Conservation (phyloP, 2,329 filamentous ascomycete species). For the Dactylellina parvicollis region DNA sequence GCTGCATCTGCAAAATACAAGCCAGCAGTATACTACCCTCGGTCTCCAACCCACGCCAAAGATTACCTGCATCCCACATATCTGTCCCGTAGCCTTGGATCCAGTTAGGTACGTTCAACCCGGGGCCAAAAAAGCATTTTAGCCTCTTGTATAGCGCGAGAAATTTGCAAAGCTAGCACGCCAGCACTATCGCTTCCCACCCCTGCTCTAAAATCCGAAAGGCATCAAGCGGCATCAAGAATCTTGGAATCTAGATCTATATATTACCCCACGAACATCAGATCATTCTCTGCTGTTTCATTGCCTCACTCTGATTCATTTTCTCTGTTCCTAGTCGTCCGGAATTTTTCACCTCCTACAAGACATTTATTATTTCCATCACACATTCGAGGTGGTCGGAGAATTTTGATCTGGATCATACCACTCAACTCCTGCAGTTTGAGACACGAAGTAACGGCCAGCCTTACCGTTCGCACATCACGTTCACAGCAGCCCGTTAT, state of each 20-base stretch:
- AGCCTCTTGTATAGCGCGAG: constrained; percentile 38
- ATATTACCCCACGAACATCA: constrained; percentile 54
- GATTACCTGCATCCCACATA: constrained; percentile 43
- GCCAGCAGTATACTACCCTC: constrained; percentile 14
- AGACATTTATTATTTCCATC: constrained; percentile 12
- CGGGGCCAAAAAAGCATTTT: constrained; percentile 45
- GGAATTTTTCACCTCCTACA: constrained; percentile 21
- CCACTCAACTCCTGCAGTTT: constrained; percentile 29
- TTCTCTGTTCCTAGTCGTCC: constrained; percentile 29
- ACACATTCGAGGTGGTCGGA: constrained; percentile 9
- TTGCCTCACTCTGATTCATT: constrained; percentile 49
- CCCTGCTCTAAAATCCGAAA: constrained; percentile 46
- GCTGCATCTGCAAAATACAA: constrained; percentile 39
- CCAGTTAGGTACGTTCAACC: constrained; percentile 43
- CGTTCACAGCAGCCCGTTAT: not conserved
- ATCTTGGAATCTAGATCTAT: constrained; percentile 53
- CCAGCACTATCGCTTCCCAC: constrained; percentile 37
- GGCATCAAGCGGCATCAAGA: constrained; percentile 49
- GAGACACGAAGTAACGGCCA: constrained; percentile 30
- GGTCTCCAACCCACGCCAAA: constrained; percentile 16
- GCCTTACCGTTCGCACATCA: constrained; percentile 13
- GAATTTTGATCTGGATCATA: constrained; percentile 35
- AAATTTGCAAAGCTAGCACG: constrained; percentile 42
- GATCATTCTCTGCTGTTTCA: constrained; percentile 49
- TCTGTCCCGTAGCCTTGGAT: constrained; percentile 51